Evolutionary conservation across 176 grass and related monocot genomes (phyloP), one percentile per base, ranked within the genome.

Genomic region (Cymbopogon citratus): DNA sequence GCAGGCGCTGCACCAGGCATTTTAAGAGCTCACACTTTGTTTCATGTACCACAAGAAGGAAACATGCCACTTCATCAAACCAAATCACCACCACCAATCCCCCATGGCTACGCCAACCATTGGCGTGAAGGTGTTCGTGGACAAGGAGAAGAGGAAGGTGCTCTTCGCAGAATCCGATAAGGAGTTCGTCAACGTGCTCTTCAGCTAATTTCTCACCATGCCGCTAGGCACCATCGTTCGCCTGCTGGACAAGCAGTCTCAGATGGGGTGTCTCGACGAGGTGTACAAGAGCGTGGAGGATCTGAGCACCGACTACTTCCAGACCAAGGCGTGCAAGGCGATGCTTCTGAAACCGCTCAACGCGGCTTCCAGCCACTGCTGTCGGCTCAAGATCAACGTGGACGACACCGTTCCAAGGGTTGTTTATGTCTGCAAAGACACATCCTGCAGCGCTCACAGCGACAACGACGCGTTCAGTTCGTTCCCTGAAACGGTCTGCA

Each of bases 181-280:
- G 31, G 63, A 84, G 14, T 92, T 92, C 49, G 71, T 92, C 14
- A 87, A 92, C 23, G 66, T 80, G 7, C 69, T 95, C 14, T 81
- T 95, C 29, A 74, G 87, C 51, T n/a, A n/a, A n/a, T 95, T 95
- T 57, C 85, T 95, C 38, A 87, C 85, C 18, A 69, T 88, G 61
- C 90, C 93, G 1, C 40, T 92, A 0, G 90, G 78, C 69, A 84
- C 85, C 33, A 12, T 85, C 76, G 66, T 87, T 28, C 82, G 81
- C 1, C 39, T 85, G 25, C 81, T 87, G 9, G 74, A 63, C 69
- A 90, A 84, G 78, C 66, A 83, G 6, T 77, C 81, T 15, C 68
- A 66, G 28, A 6, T 73, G 0, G 83, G 86, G 7, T 83, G 74
- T 79, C 51, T 91, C 12, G 79, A 85, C 29, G n/a, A 70, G 38